Base-by-base conservation (phyloP, 2,329 filamentous ascomycete genomes). In the Fusarium concolor region DNA sequence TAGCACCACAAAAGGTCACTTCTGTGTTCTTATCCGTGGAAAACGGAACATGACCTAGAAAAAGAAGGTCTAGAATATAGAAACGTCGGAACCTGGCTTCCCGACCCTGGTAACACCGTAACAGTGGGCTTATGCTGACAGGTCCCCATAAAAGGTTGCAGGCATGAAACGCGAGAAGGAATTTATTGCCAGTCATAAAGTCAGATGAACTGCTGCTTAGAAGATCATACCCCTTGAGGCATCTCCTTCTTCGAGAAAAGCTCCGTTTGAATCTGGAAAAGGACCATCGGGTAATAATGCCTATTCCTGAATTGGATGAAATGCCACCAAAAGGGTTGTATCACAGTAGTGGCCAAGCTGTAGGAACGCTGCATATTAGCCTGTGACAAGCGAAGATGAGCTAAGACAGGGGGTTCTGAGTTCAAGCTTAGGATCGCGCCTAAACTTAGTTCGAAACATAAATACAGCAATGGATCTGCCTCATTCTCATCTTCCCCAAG, bases 31-130 rank as follows among this genome's bases (percentile, higher is more conserved):
- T 63, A 49, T 56, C 58, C 37, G 60, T 49, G 39, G 15, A 20
- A 43, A 29, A 38, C 60, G 60, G 60, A 63, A 39, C 17, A 26
- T 38, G 14, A 15, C 33, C 43, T 39, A 10, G 28, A 62, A 55
- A n/a, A 28, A 57, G 60, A 56, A 63, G 50, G 58, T 62, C 14
- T 11, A 35, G 15, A 29, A 54, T 45, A 29, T 26, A 55, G 51
- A 38, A 54, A n/a, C 4, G n/a, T 55, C 57, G 58, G 60, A 63
- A 17, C 26, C 18, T 46, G 45, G 24, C 20, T 41, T 33, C 35
- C 59, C 56, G 56, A 38, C 44, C 58, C 56, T 37, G 20, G 55
- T n/a, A 52, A 18, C n/a, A 15, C 29, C 54, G 55, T n/a, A 52
- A 22, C n/a, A 15, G 42, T 61, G 56, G 59, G 41, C 26, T 15